Evolutionary conservation across 1,284 basidiomycete genomes (phyloP).

Genomic region (Neolentinus lepideus): DNA sequence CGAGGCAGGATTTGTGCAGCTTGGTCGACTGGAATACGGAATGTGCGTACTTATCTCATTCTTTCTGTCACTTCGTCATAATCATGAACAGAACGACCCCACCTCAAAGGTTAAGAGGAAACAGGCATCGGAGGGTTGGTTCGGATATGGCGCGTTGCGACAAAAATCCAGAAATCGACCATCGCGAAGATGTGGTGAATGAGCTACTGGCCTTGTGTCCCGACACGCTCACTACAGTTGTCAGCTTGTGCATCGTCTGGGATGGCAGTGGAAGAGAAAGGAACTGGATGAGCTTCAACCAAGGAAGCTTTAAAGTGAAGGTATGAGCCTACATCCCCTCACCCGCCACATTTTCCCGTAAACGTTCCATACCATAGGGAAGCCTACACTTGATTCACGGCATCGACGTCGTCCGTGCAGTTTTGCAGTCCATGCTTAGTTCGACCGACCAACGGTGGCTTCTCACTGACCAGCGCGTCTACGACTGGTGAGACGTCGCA

Average conservation of each 20-base stretch:
- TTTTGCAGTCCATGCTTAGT: slow-evolving; percentile 40
- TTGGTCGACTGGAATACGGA: slow-evolving; percentile 61
- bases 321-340: slow-evolving; percentile 20
- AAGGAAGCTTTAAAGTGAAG: slow-evolving; percentile 48
- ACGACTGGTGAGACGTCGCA: slow-evolving; percentile 66
- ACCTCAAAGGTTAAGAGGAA: slow-evolving; percentile 9
- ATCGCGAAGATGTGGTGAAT: slow-evolving; percentile 41
- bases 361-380: slow-evolving; percentile 25
- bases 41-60: slow-evolving; percentile 28
- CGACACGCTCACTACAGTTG: slow-evolving; percentile 38
- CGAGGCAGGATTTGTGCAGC: slow-evolving; percentile 41
- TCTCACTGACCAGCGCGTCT: slow-evolving; percentile 49
- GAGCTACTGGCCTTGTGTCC: slow-evolving; percentile 45
- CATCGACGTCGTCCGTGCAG: slow-evolving; percentile 48
- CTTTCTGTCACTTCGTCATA: neutral
- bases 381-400: slow-evolving; percentile 57
- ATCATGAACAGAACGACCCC: slow-evolving; percentile 13
- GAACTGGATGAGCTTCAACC: slow-evolving; percentile 47
- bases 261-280: slow-evolving; percentile 40
- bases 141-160: slow-evolving; percentile 35
- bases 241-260: slow-evolving; percentile 61
- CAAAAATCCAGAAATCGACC: slow-evolving; percentile 40
- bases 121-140: slow-evolving; percentile 6
- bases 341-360: neutral
- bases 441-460: slow-evolving; percentile 46